Percentiles rank a stretch among this genome's conserved stretches.
These are phyloP conservation scores for Eimeria falciformis DNA, from an alignment of 169 alveolate species.

Conservation along the genomic window DNA sequence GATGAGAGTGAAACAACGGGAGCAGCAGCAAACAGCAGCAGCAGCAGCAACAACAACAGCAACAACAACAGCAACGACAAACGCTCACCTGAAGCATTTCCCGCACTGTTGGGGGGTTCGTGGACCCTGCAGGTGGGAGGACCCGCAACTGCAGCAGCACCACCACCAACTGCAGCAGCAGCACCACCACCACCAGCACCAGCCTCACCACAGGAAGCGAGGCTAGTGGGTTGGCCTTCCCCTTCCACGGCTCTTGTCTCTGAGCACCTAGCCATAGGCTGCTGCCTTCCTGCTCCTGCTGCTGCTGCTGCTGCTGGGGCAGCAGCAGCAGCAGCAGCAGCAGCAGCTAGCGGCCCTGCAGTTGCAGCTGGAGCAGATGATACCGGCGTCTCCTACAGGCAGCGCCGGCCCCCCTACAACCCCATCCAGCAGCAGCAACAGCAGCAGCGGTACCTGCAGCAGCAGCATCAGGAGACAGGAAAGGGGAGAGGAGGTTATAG, in stretches of 20 bases:
- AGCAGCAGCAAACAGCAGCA: background rate
- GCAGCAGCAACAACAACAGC: too few species aligned
- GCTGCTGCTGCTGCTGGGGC: background rate
- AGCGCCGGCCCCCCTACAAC: background rate
- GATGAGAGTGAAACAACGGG: background rate
- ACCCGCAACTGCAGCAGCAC: background rate
- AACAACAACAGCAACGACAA: too few species aligned
- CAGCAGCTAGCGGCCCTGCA: background rate
- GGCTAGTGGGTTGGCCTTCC: background rate
- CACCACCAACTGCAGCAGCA: too few species aligned
- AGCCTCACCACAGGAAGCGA: background rate
- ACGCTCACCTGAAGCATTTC: background rate
- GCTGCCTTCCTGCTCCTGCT: background rate
- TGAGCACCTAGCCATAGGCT: background rate
- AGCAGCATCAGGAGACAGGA: background rate
- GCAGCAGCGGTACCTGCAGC: too few species aligned
- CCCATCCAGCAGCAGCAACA: too few species aligned
- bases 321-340: constrained; percentile 18
- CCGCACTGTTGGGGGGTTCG: too few species aligned
- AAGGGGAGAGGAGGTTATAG: constrained; percentile 1
- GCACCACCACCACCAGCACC: background rate
- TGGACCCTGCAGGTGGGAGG: too few species aligned
- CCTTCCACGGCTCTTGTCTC: background rate
- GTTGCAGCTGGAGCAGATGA: background rate
- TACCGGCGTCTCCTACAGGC: background rate